A percentile compares a stretch with the other conserved stretches of the same genome.
phyloP scores from a whole-genome alignment of 2,329 filamentous ascomycete genomes.

The Sclerotiophoma versabilis region DNA sequence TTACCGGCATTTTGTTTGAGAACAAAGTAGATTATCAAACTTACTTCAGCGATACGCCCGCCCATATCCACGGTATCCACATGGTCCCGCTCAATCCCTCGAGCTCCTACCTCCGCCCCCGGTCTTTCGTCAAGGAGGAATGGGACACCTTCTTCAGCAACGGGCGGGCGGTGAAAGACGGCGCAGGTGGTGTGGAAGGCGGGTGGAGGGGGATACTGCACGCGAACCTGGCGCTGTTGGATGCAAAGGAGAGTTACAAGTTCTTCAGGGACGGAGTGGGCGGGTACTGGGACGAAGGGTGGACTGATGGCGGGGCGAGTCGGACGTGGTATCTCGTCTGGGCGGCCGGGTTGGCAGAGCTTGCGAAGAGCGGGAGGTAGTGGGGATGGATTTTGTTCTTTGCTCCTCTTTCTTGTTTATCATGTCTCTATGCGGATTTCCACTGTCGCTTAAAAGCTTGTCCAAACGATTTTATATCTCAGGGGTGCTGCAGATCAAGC shows the following conservation, averaged over 20 bases:
- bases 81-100: constrained; percentile 79
- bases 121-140: constrained; percentile 75
- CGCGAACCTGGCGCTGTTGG: constrained; percentile 79
- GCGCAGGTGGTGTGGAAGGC: constrained; percentile 50
- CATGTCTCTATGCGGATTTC: no score
- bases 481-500: no score
- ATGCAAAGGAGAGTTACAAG: constrained; percentile 72
- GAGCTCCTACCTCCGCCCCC: constrained; percentile 70
- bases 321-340: constrained; percentile 46
- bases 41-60: constrained; percentile 73
- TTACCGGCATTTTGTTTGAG: constrained; percentile 77
- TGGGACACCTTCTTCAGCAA: constrained; percentile 73
- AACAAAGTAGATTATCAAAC: constrained; percentile 92
- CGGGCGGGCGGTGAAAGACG: constrained; percentile 59
- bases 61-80: constrained; percentile 80
- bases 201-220: constrained; percentile 89
- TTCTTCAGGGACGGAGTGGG: constrained; percentile 77
- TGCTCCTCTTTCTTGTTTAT: no score
- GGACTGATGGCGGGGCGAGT: constrained; percentile 79
- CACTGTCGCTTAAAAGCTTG: no score
- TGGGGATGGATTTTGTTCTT: no score
- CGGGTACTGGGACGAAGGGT: constrained; percentile 60
- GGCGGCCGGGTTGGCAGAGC: constrained; percentile 36
- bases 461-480: no score
- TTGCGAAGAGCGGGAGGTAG: constrained; percentile 12